Percentiles rank a stretch among this genome's conserved stretches.
Conservation (phyloP, 805 yeast species). For the Starmerella davenportii region DNA sequence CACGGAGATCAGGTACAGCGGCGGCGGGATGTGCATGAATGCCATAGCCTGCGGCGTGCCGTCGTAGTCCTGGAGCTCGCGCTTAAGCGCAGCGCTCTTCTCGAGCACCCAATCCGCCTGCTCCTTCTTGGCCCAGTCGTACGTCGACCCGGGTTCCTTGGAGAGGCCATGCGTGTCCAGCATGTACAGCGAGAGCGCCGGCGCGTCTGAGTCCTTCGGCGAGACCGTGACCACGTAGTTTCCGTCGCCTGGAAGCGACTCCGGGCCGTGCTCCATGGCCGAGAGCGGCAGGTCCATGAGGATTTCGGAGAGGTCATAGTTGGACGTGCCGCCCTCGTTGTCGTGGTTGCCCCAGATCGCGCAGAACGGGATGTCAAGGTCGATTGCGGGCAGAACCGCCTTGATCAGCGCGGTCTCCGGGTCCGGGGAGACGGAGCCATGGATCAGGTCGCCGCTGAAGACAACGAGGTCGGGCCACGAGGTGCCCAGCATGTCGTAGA, state of each 20-base stretch:
- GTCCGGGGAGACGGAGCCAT: conserved; percentile 65
- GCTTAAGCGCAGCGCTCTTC: conserved; percentile 20
- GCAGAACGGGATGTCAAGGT: conserved; percentile 62
- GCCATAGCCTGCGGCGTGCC: conserved; percentile 54
- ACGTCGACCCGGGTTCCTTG: conserved; percentile 35
- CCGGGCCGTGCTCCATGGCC: conserved; percentile 44
- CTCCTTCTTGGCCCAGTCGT: conserved; percentile 64
- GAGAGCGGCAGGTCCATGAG: conserved; percentile 49
- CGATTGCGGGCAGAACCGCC: conserved; percentile 50
- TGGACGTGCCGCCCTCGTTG: conserved; percentile 55
- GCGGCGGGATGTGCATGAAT: conserved; percentile 85
- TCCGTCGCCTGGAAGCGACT: conserved; percentile 60
- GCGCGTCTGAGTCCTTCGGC: conserved; percentile 17
- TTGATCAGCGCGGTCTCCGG: conserved; percentile 68
- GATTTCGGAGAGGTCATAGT: conserved; percentile 43
- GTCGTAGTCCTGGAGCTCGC: conserved; percentile 23
- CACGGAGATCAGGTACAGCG: conserved; percentile 41
- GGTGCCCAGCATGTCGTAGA: conserved; percentile 43
- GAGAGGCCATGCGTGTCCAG: conserved; percentile 65
- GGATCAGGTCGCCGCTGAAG: conserved; percentile 79
- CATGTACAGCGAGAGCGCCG: conserved; percentile 48
- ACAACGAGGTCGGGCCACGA: conserved; percentile 78
- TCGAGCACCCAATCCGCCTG: conserved; percentile 44
- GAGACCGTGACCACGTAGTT: conserved; percentile 44
- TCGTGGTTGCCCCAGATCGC: conserved; percentile 86